These are phyloP conservation scores for Chrysanthemum seticuspe DNA, from an alignment of 129 eudicot genomes.

Conservation along the genomic window DNA sequence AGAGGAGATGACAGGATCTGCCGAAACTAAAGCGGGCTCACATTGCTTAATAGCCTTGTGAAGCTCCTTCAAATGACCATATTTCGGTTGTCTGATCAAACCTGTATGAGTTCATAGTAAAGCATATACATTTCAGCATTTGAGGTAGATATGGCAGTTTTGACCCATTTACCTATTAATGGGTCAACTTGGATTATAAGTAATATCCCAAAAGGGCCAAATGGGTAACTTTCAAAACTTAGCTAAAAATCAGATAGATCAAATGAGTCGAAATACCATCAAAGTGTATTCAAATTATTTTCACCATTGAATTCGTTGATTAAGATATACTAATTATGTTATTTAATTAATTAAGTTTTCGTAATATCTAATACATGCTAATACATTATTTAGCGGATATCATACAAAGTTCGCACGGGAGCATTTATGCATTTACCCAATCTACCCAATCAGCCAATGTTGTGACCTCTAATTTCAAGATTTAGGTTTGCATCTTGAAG, in stretches of 20 bases:
- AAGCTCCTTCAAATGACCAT: conserved; percentile 82
- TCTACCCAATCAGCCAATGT: neutral
- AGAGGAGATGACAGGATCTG: conserved; percentile 66
- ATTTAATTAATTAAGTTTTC: no score
- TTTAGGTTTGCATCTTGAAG: conserved; percentile 8
- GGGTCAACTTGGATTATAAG: neutral
- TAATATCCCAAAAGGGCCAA: neutral
- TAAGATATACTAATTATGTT: neutral
- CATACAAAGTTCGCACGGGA: no score
- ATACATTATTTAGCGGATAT: no score
- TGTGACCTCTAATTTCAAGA: neutral
- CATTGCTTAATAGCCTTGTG: conserved; percentile 82
- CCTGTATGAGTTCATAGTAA: conserved; percentile 42
- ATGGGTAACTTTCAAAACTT: neutral
- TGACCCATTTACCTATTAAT: neutral
- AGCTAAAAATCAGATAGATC: neutral
- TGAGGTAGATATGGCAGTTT: conserved; percentile 1
- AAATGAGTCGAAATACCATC: neutral
- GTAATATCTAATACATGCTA: no score
- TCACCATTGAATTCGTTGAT: neutral
- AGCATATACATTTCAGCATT: conserved; percentile 4
- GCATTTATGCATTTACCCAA: neutral
- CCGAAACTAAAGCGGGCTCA: conserved; percentile 71
- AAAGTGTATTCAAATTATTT: neutral
- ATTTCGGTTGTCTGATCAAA: conserved; percentile 82